Evolutionary conservation across 768 basidiomycete genomes (phyloP).

Genomic region (Suillus brevipes): DNA sequence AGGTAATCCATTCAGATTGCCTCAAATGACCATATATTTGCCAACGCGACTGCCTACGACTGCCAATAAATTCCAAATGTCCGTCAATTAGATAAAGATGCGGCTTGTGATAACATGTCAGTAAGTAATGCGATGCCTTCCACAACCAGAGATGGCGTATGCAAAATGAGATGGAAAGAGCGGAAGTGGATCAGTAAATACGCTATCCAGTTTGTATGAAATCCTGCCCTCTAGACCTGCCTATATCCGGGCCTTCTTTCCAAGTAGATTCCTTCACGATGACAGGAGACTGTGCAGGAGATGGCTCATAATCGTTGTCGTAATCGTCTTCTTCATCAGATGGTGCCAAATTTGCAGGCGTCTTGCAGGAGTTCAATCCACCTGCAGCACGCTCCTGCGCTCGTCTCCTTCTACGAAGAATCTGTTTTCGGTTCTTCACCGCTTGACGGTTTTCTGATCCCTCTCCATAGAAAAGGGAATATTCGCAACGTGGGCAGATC

Average conservation of each 20-base stretch:
- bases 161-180: slow-evolving; percentile 14
- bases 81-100: slow-evolving; percentile 38
- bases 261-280: slow-evolving; percentile 13
- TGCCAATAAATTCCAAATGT: slow-evolving; percentile 29
- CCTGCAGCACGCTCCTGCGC: slow-evolving; percentile 67
- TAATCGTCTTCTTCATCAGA: slow-evolving; percentile 27
- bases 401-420: slow-evolving; percentile 65
- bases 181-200: slow-evolving; percentile 12
- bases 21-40: slow-evolving; percentile 25
- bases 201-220: slow-evolving; percentile 25
- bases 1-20: slow-evolving; percentile 22
- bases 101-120: slow-evolving; percentile 21
- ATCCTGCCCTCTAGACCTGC: slow-evolving; percentile 18
- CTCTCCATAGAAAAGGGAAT: slow-evolving; percentile 87
- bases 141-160: slow-evolving; percentile 15
- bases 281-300: slow-evolving; percentile 7
- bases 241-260: slow-evolving; percentile 21
- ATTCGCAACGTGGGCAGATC: slow-evolving; percentile 95
- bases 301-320: slow-evolving; percentile 19
- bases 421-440: slow-evolving; percentile 74
- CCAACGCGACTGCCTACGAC: slow-evolving; percentile 17
- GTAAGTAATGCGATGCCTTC: slow-evolving; percentile 27
- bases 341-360: slow-evolving; percentile 15
- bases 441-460: slow-evolving; percentile 64
- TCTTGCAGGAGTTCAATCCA: slow-evolving; percentile 27